Base-by-base conservation (phyloP, 768 basidiomycete genomes). In the Wakefieldia striispora region DNA sequence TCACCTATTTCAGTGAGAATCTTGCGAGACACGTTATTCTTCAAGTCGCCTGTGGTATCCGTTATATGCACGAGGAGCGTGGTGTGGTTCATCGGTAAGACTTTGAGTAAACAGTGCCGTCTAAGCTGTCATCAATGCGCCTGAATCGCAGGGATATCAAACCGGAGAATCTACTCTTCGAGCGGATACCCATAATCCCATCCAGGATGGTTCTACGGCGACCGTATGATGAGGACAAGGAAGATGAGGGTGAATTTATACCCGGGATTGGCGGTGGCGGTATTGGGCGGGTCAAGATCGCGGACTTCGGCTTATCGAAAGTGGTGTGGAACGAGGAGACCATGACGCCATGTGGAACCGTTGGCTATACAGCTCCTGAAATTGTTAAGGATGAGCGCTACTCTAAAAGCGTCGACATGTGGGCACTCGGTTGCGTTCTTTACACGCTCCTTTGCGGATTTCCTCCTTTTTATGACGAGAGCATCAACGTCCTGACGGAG, bases 301-400 rank as follows among this genome's bases (percentile, higher is more conserved):
- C 97, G 50, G 97, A 99, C 68, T 99, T 99, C 63, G 97, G 97
- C 29, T 76, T 99, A 40, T 90, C 86, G 54, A 99, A 99, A 72
- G 87, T 98, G 46, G 92, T 99, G 4, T 99, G 97, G 97, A 88
- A 95, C 65, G 97, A 98, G 64, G 86, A 97, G 65, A 99, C 97
- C 6, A 95, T 91, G 89, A 99, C 97, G 13, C 97, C 97, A 19
- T 99, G 97, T 62, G 97, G 97, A n/a, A 99, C 97, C 3, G 95
- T 99, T 27, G 97, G 97, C 19, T 99, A 99, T 70, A 99, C 97
- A 3, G 97, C 97, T 6, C 97, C 97, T 6, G 97, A 99, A 72
- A 99, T 99, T 53, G 97, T 99, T 60, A 98, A 97, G 72, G 97
- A 98, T 64, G 95, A 99, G 72, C 80, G 93, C 24, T 95, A 95